Conservation (phyloP, 2,329 filamentous ascomycete species). For the Alternaria burnsii region DNA sequence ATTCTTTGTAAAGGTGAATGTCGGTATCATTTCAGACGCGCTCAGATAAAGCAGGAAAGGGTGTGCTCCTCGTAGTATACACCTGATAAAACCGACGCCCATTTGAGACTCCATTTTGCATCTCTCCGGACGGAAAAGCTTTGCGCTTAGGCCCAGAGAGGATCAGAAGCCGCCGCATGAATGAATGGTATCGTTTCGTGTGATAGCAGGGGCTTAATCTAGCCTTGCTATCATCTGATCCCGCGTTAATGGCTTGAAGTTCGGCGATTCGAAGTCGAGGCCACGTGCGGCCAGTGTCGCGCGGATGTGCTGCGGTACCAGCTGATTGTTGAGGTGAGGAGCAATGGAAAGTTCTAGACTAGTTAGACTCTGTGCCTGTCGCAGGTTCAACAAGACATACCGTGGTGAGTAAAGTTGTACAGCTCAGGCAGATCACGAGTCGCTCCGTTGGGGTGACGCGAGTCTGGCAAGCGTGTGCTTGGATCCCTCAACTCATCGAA, state of each 20-base stretch:
- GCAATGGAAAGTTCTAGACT: slow-evolving; percentile 90
- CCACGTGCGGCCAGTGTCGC: slow-evolving; percentile 77
- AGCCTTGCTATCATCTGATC: slow-evolving; percentile 98
- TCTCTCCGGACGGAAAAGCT: slow-evolving; percentile 43
- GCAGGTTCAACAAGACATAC: slow-evolving; percentile 62
- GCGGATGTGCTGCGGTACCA: slow-evolving; percentile 85
- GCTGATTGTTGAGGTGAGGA: slow-evolving; percentile 82
- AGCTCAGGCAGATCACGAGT: slow-evolving; percentile 83
- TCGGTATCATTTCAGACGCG: slow-evolving; percentile 52
- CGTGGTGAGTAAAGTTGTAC: slow-evolving; percentile 93
- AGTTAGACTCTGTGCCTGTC: slow-evolving; percentile 20
- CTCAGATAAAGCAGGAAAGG: slow-evolving; percentile 48
- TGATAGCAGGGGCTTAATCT: slow-evolving; percentile 67
- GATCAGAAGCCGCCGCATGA: slow-evolving; percentile 47
- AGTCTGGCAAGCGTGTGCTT: slow-evolving; percentile 90
- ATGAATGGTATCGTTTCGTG: slow-evolving; percentile 54
- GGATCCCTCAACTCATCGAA: slow-evolving; percentile 96
- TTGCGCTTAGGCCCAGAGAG: slow-evolving; percentile 44
- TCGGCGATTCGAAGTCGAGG: slow-evolving; percentile 81
- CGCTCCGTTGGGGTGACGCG: slow-evolving; percentile 83
- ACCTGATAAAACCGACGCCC: slow-evolving; percentile 46
- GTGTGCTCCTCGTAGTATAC: slow-evolving; percentile 47
- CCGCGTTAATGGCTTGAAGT: slow-evolving; percentile 88
- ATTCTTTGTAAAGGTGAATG: slow-evolving; percentile 46
- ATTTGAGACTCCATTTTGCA: slow-evolving; percentile 48